Percentiles rank a stretch among this genome's conserved stretches.
These are phyloP conservation scores for Neofusicoccum sp. DNA, from an alignment of 2,329 filamentous ascomycete species.

Conservation along the genomic window DNA sequence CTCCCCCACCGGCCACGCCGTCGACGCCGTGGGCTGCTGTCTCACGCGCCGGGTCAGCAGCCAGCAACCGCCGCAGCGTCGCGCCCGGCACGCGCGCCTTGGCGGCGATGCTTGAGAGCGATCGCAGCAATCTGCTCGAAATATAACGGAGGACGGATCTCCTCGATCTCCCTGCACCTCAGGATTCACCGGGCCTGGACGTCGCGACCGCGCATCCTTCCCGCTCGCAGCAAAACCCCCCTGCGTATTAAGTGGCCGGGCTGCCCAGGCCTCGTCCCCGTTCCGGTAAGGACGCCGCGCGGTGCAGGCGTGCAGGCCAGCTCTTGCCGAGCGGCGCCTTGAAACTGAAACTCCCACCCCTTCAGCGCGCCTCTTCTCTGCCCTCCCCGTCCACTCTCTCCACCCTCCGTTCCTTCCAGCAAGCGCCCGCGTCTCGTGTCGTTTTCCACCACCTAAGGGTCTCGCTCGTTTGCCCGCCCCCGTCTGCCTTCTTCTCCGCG, in stretches of 20 bases:
- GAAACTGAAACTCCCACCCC: slow-evolving; percentile 20
- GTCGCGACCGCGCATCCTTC: slow-evolving; percentile 10
- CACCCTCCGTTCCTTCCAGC: slow-evolving; percentile 16
- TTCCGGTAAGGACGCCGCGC: slow-evolving; percentile 16
- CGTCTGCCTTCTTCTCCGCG: slow-evolving; percentile 3
- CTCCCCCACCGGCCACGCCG: background rate
- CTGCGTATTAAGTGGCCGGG: slow-evolving; percentile 18
- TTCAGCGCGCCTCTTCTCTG: slow-evolving; percentile 16
- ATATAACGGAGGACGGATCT: slow-evolving; percentile 17
- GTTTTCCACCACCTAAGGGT: background rate
- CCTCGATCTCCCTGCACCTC: slow-evolving; percentile 13
- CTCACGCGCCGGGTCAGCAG: slow-evolving; percentile 14
- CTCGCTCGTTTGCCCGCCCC: slow-evolving; percentile 19
- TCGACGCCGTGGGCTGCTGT: slow-evolving; percentile 1
- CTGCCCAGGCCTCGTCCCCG: slow-evolving; percentile 11
- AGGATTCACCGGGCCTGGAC: slow-evolving; percentile 19
- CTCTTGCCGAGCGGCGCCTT: slow-evolving; percentile 20
- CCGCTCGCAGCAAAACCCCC: slow-evolving; percentile 6
- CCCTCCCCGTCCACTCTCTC: slow-evolving; percentile 17
- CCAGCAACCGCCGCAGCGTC: slow-evolving; percentile 3
- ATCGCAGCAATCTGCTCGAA: slow-evolving; percentile 19
- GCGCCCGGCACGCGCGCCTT: background rate
- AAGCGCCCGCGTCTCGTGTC: slow-evolving; percentile 1
- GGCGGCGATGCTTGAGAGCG: slow-evolving; percentile 17
- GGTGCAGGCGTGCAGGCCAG: slow-evolving; percentile 16